A percentile compares a stretch with the other conserved stretches of the same genome.
These are phyloP conservation scores for Teratosphaeria nubilosa DNA, from an alignment of 2,329 filamentous ascomycete genomes.

Conservation along the genomic window DNA sequence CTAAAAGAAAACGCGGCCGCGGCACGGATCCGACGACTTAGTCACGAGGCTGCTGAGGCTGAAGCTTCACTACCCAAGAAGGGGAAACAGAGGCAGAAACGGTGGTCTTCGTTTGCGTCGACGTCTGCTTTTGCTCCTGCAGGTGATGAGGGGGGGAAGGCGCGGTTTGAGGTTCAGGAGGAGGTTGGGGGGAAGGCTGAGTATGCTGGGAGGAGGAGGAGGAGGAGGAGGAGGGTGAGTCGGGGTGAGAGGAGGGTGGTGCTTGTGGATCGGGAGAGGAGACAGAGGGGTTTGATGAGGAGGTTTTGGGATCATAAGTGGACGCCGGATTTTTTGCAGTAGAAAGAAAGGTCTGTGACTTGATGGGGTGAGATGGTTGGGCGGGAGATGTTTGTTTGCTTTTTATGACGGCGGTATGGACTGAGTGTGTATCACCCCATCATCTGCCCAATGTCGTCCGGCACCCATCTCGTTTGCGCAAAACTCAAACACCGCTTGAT, in stretches of 20 bases:
- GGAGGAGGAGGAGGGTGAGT: background rate
- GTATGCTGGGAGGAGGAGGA: background rate
- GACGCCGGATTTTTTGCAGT: background rate
- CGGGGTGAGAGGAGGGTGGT: background rate
- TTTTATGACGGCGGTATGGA: too few relatives aligned
- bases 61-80: background rate
- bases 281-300: background rate
- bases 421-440: slow-evolving; percentile 69
- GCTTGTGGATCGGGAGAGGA: background rate
- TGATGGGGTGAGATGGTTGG: too few relatives aligned
- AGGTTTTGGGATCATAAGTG: background rate
- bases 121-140: too few relatives aligned
- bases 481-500: slow-evolving; percentile 96
- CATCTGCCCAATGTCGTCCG: slow-evolving; percentile 80
- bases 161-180: background rate
- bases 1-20: background rate
- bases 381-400: too few relatives aligned
- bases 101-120: background rate
- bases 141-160: background rate
- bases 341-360: too few relatives aligned
- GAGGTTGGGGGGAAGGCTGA: background rate
- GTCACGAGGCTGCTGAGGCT: background rate
- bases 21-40: background rate
- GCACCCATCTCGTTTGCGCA: slow-evolving; percentile 93
- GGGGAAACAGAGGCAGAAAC: background rate